These are phyloP conservation scores for Alternaria gaisen DNA, from an alignment of 2,329 filamentous ascomycete species.

Conservation along the genomic window DNA sequence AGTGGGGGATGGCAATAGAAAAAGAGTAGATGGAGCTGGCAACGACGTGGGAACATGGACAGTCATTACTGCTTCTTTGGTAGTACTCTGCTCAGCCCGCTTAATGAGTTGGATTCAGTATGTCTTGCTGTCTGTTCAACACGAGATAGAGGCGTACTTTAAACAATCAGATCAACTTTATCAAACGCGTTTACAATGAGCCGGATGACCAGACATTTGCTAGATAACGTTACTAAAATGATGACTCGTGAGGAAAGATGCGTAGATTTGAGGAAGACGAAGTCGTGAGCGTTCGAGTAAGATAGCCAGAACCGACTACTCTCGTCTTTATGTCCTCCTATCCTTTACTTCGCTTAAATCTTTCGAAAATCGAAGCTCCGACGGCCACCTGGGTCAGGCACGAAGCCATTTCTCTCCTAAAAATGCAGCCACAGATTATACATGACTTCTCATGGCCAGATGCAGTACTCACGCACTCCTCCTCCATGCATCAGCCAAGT, in stretches of 20 bases:
- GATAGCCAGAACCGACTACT: no score
- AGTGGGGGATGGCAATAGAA: fast-evolving
- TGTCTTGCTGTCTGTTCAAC: background rate
- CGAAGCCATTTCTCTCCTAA: background rate
- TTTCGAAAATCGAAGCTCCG: no score
- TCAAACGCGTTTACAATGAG: background rate
- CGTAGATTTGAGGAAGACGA: background rate
- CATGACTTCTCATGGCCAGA: no score
- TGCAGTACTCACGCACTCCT: slow-evolving; percentile 39
- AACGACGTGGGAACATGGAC: background rate
- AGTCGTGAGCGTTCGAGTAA: no score
- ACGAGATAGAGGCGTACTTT: background rate
- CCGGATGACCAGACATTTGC: background rate
- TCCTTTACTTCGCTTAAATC: no score
- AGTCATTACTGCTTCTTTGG: background rate
- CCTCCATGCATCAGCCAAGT: slow-evolving; percentile 58
- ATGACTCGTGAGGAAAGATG: background rate
- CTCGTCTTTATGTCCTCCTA: no score
- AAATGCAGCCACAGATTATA: background rate
- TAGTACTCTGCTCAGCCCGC: background rate
- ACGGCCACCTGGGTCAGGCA: background rate
- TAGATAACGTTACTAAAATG: background rate
- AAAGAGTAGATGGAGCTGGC: background rate
- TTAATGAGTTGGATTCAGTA: background rate
- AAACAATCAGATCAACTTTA: background rate